These are phyloP conservation scores for Capsella bursapastoris DNA, from an alignment of 345 rosid genomes.

Conservation along the genomic window DNA sequence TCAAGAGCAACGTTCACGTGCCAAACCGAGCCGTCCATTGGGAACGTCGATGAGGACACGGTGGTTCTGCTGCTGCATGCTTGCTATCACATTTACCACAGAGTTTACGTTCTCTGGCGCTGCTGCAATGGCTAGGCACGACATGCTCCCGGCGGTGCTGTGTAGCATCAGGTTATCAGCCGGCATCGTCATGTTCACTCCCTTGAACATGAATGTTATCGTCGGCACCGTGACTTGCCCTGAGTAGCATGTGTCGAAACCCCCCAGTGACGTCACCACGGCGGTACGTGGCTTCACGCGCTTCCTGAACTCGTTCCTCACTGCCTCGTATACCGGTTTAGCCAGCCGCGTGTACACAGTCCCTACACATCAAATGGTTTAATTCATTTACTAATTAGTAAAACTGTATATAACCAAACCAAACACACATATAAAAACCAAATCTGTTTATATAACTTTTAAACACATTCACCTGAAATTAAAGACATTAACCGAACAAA, in stretches of 20 bases:
- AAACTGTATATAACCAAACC: background rate
- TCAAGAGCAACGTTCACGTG: slow-evolving; percentile 76
- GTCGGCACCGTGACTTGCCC: slow-evolving; percentile 65
- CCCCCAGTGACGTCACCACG: slow-evolving; percentile 68
- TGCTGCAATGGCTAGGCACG: slow-evolving; percentile 83
- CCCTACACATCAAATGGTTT: slow-evolving; percentile 46
- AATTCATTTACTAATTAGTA: background rate
- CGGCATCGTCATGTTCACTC: slow-evolving; percentile 83
- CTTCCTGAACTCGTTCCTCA: slow-evolving; percentile 74
- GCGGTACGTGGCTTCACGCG: slow-evolving; percentile 53
- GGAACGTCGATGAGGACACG: slow-evolving; percentile 77
- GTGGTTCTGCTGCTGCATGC: slow-evolving; percentile 96
- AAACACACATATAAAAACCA: background rate
- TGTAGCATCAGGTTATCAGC: slow-evolving; percentile 78
- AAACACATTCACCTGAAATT: background rate
- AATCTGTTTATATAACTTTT: background rate
- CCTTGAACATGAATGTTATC: slow-evolving; percentile 76
- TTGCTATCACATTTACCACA: slow-evolving; percentile 85
- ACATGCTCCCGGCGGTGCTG: slow-evolving; percentile 76
- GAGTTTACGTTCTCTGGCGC: slow-evolving; percentile 87
- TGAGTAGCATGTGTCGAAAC: slow-evolving; percentile 92
- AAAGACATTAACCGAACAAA: background rate
- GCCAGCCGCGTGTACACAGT: slow-evolving; percentile 78
- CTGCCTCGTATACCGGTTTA: slow-evolving; percentile 70
- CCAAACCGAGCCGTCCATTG: slow-evolving; percentile 78